Base-by-base conservation (phyloP, 1,284 basidiomycete genomes). In the Malassezia globosa region DNA sequence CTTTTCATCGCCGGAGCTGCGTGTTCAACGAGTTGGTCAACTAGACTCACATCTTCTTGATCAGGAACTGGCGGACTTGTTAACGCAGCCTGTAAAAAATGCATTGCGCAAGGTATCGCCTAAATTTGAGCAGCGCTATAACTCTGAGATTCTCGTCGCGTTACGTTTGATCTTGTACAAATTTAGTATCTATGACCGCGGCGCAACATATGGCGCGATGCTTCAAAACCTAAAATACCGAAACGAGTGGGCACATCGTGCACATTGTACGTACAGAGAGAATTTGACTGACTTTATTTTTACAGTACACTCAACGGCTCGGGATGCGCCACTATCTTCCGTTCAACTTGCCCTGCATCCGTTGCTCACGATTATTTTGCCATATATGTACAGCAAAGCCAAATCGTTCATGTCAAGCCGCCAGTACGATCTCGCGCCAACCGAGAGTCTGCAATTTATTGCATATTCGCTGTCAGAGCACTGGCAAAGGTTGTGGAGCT, bases 41-140 rank as follows among this genome's bases (percentile, higher is more conserved):
- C 80, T 96, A 39, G 94, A 99, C 72, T 82, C 92, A 1, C 84
- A 89, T 62, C 77, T 92, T 24, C 79, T 97, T 37, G 94, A 99
- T 74, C 81, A 83, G 52, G 89, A 96, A 59, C 79, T 99, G 14
- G 80, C 84, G 16, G 78, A 82, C 22, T 76, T 95, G 54, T 77
- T 97, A 16, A 81, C 81, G 59, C 85, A 87, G 47, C 87, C 87
- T n/a, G 73, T 96, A 37, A 77, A 77, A 54, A 82, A 81, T 55
- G 81, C 87, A 1, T 72, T 95, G 16, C 46, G 46, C 19, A 55
- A 52, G 19, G 60, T 61, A 37, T 64, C 85, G 81, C 75, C 80
- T 25, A 75, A 80, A n/a, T 75, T 81, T 44, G 81, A 77, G 63
- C 65, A 79, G 16, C 80, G 78, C 46, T 79, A 85, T 56, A 83